phyloP scores from a whole-genome alignment of 1,284 basidiomycete species.

The Meira nashicola region DNA sequence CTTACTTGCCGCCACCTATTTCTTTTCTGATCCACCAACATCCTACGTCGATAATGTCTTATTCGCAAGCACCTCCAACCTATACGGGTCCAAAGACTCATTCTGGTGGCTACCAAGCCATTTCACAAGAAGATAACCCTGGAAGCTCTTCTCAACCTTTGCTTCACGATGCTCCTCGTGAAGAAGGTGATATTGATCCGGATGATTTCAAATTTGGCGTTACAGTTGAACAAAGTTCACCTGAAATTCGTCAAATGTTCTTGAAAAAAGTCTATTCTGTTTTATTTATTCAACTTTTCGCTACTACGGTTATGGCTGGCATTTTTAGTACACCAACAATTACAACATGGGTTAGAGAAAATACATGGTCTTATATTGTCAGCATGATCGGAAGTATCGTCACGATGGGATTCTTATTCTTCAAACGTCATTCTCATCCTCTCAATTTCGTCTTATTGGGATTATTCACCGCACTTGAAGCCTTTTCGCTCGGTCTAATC shows the following conservation, averaged over 20 bases:
- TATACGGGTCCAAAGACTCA: conserved; percentile 11
- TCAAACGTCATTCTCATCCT: conserved; percentile 80
- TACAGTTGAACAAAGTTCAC: conserved; percentile 47
- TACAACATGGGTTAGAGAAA: conserved; percentile 34
- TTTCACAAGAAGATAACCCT: conserved; percentile 17
- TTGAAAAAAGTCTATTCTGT: conserved; percentile 42
- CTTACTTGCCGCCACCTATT: too few relatives aligned
- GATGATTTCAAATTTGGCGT: conserved; percentile 51
- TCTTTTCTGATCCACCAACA: too few relatives aligned
- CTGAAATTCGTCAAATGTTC: conserved; percentile 47
- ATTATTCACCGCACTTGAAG: conserved; percentile 53
- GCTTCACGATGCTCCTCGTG: conserved; percentile 6
- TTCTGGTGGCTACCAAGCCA: conserved; percentile 14
- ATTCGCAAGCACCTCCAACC: conserved; percentile 11
- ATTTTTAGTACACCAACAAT: conserved; percentile 30
- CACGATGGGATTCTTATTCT: conserved; percentile 71
- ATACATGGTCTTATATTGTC: conserved; percentile 53
- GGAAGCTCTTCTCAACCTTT: conserved; percentile 7
- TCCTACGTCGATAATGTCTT: conserved; percentile 4
- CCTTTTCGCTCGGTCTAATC: conserved; percentile 64
- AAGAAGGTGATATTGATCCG: conserved; percentile 36
- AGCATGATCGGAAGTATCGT: conserved; percentile 69
- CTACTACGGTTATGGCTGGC: conserved; percentile 36
- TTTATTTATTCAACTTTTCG: conserved; percentile 46
- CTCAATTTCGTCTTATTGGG: conserved; percentile 72